phyloP scores from a whole-genome alignment of 345 rosid genomes.

The Pugionium dolabratum region DNA sequence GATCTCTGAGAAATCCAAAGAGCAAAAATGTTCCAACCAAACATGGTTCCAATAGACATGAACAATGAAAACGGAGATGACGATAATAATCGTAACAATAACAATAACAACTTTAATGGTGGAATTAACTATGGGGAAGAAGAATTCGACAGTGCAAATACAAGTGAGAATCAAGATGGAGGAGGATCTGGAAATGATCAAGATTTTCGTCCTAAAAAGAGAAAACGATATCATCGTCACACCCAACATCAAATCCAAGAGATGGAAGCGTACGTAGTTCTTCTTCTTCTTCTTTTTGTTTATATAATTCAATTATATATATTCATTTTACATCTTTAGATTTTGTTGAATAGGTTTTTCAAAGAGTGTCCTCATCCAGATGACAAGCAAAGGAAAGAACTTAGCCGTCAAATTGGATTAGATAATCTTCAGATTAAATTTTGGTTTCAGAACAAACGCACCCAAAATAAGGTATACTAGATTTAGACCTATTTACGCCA shows the following conservation, averaged over 20 bases:
- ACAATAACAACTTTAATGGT: constrained; percentile 5
- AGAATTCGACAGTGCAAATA: constrained; percentile 39
- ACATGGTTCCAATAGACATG: constrained; percentile 10
- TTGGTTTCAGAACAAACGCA: constrained; percentile 50
- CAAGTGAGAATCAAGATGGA: constrained; percentile 66
- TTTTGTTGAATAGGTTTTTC: constrained; percentile 48
- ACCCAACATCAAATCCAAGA: constrained; percentile 83
- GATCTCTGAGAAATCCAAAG: no score
- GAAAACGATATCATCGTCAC: constrained; percentile 86
- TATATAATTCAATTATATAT: not conserved
- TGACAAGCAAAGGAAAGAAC: constrained; percentile 76
- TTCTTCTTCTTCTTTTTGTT: not conserved
- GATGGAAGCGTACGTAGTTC: constrained; percentile 72
- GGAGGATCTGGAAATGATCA: constrained; percentile 62
- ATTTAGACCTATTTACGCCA: no score
- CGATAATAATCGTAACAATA: not conserved
- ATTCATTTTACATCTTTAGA: not conserved
- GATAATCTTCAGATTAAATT: constrained; percentile 87
- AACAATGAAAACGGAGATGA: constrained; percentile 11
- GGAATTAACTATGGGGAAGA: constrained; percentile 1
- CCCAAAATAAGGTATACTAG: constrained; percentile 72
- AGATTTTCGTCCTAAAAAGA: constrained; percentile 56
- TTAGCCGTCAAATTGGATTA: constrained; percentile 75
- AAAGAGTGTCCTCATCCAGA: constrained; percentile 59
- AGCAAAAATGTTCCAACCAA: constrained; percentile 11